Evolutionary conservation across 768 basidiomycete genomes (phyloP), one percentile per base, ranked within the genome.

Genomic region (Rhizopogon vinicolor): DNA sequence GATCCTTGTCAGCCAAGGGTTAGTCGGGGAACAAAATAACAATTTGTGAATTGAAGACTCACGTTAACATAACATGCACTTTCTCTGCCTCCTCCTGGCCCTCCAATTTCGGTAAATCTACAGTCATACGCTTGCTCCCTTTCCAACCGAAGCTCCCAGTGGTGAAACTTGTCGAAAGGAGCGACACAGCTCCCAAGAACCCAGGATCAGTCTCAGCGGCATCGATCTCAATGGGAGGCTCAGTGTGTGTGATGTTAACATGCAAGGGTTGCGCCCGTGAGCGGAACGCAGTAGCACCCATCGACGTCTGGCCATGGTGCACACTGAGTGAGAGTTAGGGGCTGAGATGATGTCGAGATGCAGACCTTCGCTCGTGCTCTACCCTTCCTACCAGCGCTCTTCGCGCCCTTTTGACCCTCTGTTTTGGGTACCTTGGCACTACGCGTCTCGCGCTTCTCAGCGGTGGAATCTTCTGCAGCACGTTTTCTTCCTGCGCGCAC

Each of bases 141-240:
- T 91, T 92, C 91, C 91, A 93, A 16, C 91, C 91, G 66, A 87
- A 90, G 64, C 87, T 89, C 10, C 90, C 89, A 0, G 89, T 90
- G 13, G 74, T 63, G 69, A 93, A 91, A 40, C 79, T 74, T 55
- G 70, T 78, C 1, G 91, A 81, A 3, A 77, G 60, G 7, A 91
- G 75, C 0, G 79, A 78, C 19, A 84, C 66, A 41, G 71, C 76
- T 14, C 81, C 82, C 58, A 91, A 74, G 65, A 80, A 76, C 9
- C 87, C 89, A 28, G 82, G 75, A 68, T 90, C 89, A 3, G 65
- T 68, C 18, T 65, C 66, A 22, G 72, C 64, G 31, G 68, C 62
- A 35, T 66, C 69, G 14, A 66, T 73, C 8, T 63, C 50, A 33
- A 74, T 66, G 22, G 66, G 67, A 14, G 84, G 84, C 9, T 82